Conservation (phyloP, 164 flowering plant genomes). For the Kalanchoe fedtschenkoi region DNA sequence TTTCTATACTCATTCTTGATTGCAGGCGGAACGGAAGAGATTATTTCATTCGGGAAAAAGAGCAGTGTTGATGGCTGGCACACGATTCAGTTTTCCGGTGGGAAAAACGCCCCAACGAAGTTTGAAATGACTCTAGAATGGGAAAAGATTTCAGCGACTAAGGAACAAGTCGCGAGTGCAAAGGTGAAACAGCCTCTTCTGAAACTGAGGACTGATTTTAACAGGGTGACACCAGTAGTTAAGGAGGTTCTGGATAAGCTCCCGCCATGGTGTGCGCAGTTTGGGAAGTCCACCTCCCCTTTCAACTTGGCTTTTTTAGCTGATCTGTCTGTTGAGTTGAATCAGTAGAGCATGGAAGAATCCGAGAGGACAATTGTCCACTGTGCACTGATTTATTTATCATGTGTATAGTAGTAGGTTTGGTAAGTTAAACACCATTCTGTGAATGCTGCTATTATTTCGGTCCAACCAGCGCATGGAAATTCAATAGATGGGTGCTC, state of each 20-base stretch:
- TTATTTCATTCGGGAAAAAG: slow-evolving; percentile 44
- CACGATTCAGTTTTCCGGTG: slow-evolving; percentile 78
- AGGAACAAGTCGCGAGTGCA: not conserved
- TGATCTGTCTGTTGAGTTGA: slow-evolving; percentile 49
- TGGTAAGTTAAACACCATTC: too few relatives aligned
- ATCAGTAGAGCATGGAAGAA: slow-evolving; percentile 6
- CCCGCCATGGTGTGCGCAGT: slow-evolving; percentile 80
- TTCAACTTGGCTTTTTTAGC: slow-evolving; percentile 54
- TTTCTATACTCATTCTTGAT: not conserved
- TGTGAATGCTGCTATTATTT: too few relatives aligned
- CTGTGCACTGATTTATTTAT: too few relatives aligned
- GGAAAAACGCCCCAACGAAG: slow-evolving; percentile 56
- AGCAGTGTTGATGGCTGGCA: slow-evolving; percentile 70
- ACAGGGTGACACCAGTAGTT: slow-evolving; percentile 56
- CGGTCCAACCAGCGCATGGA: too few relatives aligned
- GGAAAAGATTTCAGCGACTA: slow-evolving; percentile 24
- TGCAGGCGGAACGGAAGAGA: slow-evolving; percentile 39
- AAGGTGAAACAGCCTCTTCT: slow-evolving; percentile 21
- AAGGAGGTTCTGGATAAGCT: slow-evolving; percentile 52
- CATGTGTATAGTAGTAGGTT: too few relatives aligned
- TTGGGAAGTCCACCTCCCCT: slow-evolving; percentile 90
- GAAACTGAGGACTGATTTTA: slow-evolving; percentile 72
- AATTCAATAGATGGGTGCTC: too few relatives aligned
- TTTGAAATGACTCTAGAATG: slow-evolving; percentile 54
- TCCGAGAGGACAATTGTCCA: too few relatives aligned